phyloP scores from a whole-genome alignment of 2,329 filamentous ascomycete genomes.

The Fusarium dlaminii region DNA sequence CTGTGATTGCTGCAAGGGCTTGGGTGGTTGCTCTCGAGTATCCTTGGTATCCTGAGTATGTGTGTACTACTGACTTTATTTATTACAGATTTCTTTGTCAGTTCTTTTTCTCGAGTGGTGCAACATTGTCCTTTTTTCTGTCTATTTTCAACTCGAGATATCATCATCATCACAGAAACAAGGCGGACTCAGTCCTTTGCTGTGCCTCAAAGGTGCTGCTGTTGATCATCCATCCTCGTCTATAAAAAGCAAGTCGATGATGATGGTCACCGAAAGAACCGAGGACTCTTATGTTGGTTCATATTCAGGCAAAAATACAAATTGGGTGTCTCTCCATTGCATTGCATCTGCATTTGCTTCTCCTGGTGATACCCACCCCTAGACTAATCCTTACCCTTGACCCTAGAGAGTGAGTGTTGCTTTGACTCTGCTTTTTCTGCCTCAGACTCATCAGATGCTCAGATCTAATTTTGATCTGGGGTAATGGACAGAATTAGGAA shows the following conservation, averaged over 20 bases:
- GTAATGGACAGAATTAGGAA: neutral
- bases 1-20: slow-evolving; percentile 6
- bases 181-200: neutral
- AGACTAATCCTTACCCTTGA: neutral
- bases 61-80: neutral
- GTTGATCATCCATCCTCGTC: slow-evolving; percentile 3
- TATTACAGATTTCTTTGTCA: neutral
- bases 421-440: neutral
- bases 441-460: neutral
- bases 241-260: slow-evolving; percentile 7
- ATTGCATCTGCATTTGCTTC: neutral
- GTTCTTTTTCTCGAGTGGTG: neutral
- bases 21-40: neutral
- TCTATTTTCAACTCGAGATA: neutral
- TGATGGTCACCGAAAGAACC: neutral
- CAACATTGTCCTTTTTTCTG: neutral
- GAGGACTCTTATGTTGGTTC: neutral
- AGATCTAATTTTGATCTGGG: slow-evolving; percentile 13
- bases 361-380: slow-evolving; percentile 19
- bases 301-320: slow-evolving; percentile 3
- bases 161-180: neutral
- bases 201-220: slow-evolving; percentile 16
- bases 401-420: neutral
- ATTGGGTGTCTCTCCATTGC: slow-evolving; percentile 5
- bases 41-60: neutral